These are phyloP conservation scores for Nakazawaea molendinolei DNA, from an alignment of 805 yeast species.

Conservation along the genomic window DNA sequence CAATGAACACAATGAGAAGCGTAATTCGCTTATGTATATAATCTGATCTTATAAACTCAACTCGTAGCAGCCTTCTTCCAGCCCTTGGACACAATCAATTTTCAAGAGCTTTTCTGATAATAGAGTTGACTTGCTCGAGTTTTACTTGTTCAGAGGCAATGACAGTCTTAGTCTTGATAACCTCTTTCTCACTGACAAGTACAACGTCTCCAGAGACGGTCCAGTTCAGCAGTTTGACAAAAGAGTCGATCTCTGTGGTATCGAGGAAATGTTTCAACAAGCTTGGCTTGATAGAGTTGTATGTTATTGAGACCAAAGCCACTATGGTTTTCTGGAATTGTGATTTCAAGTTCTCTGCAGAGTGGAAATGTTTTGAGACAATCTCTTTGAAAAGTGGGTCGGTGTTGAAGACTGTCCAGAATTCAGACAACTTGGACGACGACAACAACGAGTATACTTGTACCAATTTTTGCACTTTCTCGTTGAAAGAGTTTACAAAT, in stretches of 20 bases:
- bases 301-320: slow-evolving; percentile 8
- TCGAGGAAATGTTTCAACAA: slow-evolving; percentile 6
- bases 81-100: too few species aligned
- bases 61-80: too few species aligned
- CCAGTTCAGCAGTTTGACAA: too few species aligned
- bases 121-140: slow-evolving; percentile 12
- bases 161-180: slow-evolving; percentile 12
- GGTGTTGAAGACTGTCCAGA: slow-evolving; percentile 11
- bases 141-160: too few species aligned
- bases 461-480: slow-evolving; percentile 11
- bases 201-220: too few species aligned
- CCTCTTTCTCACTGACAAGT: too few species aligned
- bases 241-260: too few species aligned
- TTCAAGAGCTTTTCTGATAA: slow-evolving; percentile 13
- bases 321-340: slow-evolving; percentile 11
- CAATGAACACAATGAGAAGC: too few species aligned
- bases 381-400: slow-evolving; percentile 8
- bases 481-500: slow-evolving; percentile 13
- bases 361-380: slow-evolving; percentile 4
- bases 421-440: slow-evolving; percentile 9
- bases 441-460: slow-evolving; percentile 8
- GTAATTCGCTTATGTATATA: too few species aligned
- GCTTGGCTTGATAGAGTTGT: slow-evolving; percentile 8
- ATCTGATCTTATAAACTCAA: too few species aligned
- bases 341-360: slow-evolving; percentile 5